Conservation (phyloP, 805 yeast genomes). For the Yamadazyma nakazawae region DNA sequence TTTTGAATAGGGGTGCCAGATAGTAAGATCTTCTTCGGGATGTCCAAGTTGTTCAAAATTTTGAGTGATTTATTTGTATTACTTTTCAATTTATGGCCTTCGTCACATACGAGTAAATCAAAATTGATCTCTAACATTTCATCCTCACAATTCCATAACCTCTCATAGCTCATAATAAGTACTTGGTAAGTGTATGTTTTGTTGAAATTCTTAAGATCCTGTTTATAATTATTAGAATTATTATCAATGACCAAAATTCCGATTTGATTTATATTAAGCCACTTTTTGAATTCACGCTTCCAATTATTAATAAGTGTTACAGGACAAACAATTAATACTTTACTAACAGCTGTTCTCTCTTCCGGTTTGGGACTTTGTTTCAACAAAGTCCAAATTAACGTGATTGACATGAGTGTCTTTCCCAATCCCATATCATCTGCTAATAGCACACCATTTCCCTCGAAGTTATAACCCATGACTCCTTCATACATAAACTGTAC, state of each 20-base stretch:
- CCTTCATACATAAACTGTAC: conserved; percentile 79
- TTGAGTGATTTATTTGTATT: conserved; percentile 67
- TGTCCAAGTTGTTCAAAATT: conserved; percentile 52
- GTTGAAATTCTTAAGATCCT: conserved; percentile 57
- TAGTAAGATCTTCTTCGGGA: conserved; percentile 58
- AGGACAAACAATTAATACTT: conserved; percentile 83
- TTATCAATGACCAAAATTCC: conserved; percentile 62
- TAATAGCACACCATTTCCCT: conserved; percentile 67
- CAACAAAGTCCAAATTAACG: conserved; percentile 79
- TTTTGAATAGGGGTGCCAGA: conserved; percentile 96
- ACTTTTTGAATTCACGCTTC: conserved; percentile 83
- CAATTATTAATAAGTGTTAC: conserved; percentile 86
- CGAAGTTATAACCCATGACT: conserved; percentile 61
- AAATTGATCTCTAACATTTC: conserved; percentile 47
- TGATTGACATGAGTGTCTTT: conserved; percentile 75
- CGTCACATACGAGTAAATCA: conserved; percentile 87
- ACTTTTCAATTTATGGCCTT: conserved; percentile 88
- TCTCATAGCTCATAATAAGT: conserved; percentile 84
- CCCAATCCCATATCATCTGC: conserved; percentile 97
- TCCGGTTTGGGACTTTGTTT: conserved; percentile 52
- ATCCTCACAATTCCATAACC: conserved; percentile 51
- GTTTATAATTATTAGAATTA: conserved; percentile 50
- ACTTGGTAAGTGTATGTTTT: conserved; percentile 76
- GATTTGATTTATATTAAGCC: conserved; percentile 68
- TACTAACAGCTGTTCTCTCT: conserved; percentile 41